A percentile compares a stretch with the other conserved stretches of the same genome.
These are phyloP conservation scores for Phytophthora ohioensis DNA, from an alignment of 352 stramenopile genomes.

Conservation along the genomic window DNA sequence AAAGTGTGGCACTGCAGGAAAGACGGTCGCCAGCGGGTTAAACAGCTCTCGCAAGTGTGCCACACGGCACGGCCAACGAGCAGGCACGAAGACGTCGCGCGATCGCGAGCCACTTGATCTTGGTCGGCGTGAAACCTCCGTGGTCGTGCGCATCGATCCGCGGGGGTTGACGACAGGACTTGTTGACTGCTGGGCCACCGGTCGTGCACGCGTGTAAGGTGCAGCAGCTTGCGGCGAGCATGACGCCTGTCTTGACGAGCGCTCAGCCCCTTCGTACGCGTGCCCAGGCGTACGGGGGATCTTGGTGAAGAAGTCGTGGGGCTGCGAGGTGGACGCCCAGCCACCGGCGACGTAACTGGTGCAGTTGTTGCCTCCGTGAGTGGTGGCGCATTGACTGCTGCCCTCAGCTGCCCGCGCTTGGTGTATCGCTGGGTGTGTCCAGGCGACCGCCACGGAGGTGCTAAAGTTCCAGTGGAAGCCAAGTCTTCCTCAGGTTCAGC, in stretches of 20 bases:
- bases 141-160: neutral
- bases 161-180: neutral
- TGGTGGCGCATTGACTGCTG: neutral
- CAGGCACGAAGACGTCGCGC: neutral
- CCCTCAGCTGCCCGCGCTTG: neutral
- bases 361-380: neutral
- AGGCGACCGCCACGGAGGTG: constrained; percentile 6
- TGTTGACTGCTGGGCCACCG: neutral
- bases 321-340: neutral
- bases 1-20: neutral
- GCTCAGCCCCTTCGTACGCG: neutral
- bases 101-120: neutral
- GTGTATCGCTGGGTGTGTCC: neutral
- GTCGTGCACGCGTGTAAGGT: neutral
- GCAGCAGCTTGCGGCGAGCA: neutral
- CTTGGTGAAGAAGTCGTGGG: constrained; percentile 3
- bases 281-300: neutral
- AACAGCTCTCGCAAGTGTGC: constrained; percentile 2
- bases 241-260: neutral
- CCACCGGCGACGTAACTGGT: neutral
- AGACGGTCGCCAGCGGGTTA: neutral
- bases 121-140: neutral
- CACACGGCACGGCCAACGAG: neutral
- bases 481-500: neutral
- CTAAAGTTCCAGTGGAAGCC: neutral